Percentiles rank a stretch among this genome's conserved stretches.
Evolutionary conservation across 345 rosid genomes (phyloP).

Genomic region (Xanthoceras sorbifolium): DNA sequence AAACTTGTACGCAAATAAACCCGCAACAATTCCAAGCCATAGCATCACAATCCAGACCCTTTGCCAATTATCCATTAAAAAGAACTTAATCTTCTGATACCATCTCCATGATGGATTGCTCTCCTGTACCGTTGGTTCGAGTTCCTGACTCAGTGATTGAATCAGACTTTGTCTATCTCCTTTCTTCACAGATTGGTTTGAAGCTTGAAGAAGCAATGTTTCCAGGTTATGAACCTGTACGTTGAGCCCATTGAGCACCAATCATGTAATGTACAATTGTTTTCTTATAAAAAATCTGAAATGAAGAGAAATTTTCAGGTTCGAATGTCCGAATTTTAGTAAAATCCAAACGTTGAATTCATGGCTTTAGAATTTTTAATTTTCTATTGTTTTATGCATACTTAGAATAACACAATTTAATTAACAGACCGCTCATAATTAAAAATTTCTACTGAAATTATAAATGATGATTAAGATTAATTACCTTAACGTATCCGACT

Average conservation of each 20-base stretch:
- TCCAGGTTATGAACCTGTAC: slow-evolving; percentile 79
- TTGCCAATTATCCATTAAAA: slow-evolving; percentile 80
- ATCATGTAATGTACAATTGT: neutral
- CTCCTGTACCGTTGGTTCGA: slow-evolving; percentile 67
- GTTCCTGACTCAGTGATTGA: slow-evolving; percentile 75
- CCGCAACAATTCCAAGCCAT: slow-evolving; percentile 62
- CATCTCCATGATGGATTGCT: slow-evolving; percentile 48
- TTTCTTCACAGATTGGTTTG: slow-evolving; percentile 65
- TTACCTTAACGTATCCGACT: slow-evolving; percentile 76
- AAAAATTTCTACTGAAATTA: too few relatives aligned
- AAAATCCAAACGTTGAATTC: too few relatives aligned
- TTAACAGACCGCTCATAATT: too few relatives aligned
- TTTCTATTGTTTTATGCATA: too few relatives aligned
- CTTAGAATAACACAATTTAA: too few relatives aligned
- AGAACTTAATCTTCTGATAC: slow-evolving; percentile 52
- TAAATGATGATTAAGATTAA: neutral
- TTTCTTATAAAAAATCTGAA: too few relatives aligned
- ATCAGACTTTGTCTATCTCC: slow-evolving; percentile 68
- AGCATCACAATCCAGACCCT: slow-evolving; percentile 78
- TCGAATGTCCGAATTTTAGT: too few relatives aligned
- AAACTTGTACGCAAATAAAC: slow-evolving; percentile 72
- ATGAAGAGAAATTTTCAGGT: too few relatives aligned
- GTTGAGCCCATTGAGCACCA: neutral
- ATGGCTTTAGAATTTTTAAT: too few relatives aligned
- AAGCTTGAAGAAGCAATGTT: slow-evolving; percentile 69